These are phyloP conservation scores for Sporopachydermia lactativora DNA, from an alignment of 805 yeast species.

Conservation along the genomic window DNA sequence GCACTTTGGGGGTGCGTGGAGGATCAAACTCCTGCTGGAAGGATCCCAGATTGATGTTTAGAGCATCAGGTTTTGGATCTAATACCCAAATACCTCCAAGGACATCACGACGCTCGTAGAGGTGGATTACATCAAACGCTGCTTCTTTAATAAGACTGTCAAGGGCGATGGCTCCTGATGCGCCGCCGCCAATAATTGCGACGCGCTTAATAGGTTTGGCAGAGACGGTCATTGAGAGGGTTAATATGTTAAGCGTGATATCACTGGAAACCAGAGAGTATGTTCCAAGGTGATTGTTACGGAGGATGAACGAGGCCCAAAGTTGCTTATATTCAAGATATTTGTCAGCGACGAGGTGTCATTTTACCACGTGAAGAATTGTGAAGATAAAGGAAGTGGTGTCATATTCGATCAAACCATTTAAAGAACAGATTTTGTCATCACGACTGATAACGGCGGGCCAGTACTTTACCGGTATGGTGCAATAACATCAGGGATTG, in stretches of 20 bases:
- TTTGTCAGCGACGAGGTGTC: too few relatives aligned
- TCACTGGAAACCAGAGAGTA: not conserved
- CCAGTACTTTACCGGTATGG: too few relatives aligned
- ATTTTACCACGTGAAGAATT: too few relatives aligned
- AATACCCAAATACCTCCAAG: conserved; percentile 32
- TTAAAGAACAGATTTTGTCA: too few relatives aligned
- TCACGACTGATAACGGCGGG: too few relatives aligned
- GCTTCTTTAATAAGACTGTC: conserved; percentile 25
- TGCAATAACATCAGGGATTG: too few relatives aligned
- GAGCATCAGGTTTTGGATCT: conserved; percentile 17
- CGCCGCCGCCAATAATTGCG: conserved; percentile 39
- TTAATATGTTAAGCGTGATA: not conserved
- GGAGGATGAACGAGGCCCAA: not conserved
- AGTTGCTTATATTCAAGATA: not conserved
- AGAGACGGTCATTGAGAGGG: not conserved
- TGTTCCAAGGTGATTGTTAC: not conserved
- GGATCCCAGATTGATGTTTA: conserved; percentile 18
- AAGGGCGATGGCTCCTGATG: conserved; percentile 30
- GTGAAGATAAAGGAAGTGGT: too few relatives aligned
- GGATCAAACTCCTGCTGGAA: conserved; percentile 18
- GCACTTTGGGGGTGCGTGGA: conserved; percentile 8
- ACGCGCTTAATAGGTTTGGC: not conserved
- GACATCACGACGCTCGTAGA: conserved; percentile 26
- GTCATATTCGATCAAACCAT: too few relatives aligned
- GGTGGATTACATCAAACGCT: conserved; percentile 19